phyloP scores from a whole-genome alignment of 2,329 filamentous ascomycete genomes.

The Aspergillus persii region DNA sequence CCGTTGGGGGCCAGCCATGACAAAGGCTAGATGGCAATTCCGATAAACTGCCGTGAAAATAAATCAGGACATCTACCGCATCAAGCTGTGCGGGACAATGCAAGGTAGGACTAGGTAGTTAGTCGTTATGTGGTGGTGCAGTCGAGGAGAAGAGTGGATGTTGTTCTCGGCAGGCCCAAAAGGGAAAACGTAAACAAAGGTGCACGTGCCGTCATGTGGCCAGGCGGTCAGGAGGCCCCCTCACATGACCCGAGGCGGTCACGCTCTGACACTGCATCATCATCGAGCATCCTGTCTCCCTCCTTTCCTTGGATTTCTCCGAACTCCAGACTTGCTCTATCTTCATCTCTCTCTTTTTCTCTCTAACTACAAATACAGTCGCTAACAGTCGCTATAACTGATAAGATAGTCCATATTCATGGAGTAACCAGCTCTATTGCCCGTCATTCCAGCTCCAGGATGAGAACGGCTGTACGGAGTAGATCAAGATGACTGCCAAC shows the following conservation, averaged over 20 bases:
- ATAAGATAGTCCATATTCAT: background rate
- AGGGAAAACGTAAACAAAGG: constrained; percentile 35
- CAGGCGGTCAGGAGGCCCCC: constrained; percentile 14
- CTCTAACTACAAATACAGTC: too few relatives aligned
- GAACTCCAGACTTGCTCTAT: too few relatives aligned
- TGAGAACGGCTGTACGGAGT: constrained; percentile 8
- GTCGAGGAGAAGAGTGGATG: constrained; percentile 1
- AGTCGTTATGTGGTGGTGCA: background rate
- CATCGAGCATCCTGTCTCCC: background rate
- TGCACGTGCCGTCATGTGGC: constrained; percentile 16
- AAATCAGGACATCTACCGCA: background rate
- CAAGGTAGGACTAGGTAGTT: background rate
- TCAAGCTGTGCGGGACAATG: background rate
- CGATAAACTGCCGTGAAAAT: background rate
- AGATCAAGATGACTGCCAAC: constrained; percentile 32
- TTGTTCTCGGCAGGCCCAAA: constrained; percentile 17
- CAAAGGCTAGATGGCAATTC: constrained; percentile 9
- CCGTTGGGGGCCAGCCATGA: constrained; percentile 57
- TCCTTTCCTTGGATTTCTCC: background rate
- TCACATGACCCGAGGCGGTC: constrained; percentile 28
- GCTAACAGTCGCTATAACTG: background rate
- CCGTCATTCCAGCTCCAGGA: constrained; percentile 4
- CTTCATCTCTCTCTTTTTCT: background rate
- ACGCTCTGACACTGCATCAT: background rate
- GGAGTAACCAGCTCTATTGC: background rate